Evolutionary conservation across 768 basidiomycete species (phyloP).

Genomic region (Russula olivacea): DNA sequence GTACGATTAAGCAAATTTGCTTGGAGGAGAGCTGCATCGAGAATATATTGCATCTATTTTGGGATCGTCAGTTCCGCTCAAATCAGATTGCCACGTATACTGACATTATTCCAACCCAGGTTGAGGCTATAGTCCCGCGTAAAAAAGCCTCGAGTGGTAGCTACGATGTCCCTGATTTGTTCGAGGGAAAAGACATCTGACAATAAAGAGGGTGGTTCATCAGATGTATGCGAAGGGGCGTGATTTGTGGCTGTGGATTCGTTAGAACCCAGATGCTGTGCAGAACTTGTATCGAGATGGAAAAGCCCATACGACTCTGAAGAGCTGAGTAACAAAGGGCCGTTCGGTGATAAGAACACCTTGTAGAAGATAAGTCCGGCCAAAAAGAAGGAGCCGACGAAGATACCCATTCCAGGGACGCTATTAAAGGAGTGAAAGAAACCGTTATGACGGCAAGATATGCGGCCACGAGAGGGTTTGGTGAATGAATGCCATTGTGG

Average conservation of each 20-base stretch:
- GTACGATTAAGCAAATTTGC: constrained; percentile 40
- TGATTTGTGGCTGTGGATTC: not conserved
- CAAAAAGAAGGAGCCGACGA: constrained; percentile 6
- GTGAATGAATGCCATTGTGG: not conserved
- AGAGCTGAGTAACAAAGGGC: not conserved
- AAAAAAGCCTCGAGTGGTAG: constrained; percentile 39
- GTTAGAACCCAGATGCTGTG: not conserved
- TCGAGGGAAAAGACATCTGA: constrained; percentile 29
- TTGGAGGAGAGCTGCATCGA: constrained; percentile 42
- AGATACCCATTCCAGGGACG: not conserved
- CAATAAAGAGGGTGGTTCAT: not conserved
- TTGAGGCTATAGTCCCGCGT: constrained; percentile 40
- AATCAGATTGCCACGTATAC: constrained; percentile 16
- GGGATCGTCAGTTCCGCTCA: not conserved
- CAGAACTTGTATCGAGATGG: not conserved
- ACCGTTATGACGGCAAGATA: not conserved
- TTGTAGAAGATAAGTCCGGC: constrained; percentile 7
- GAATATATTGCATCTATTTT: constrained; percentile 42
- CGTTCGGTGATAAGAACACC: not conserved
- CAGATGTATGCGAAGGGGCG: not conserved
- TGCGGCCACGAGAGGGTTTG: not conserved
- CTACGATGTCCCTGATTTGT: constrained; percentile 32
- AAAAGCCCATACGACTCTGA: not conserved
- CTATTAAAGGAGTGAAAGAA: not conserved
- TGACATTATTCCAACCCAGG: constrained; percentile 47